Conservation (phyloP, 2,329 filamentous ascomycete genomes). For the Colletotrichum sublineola region DNA sequence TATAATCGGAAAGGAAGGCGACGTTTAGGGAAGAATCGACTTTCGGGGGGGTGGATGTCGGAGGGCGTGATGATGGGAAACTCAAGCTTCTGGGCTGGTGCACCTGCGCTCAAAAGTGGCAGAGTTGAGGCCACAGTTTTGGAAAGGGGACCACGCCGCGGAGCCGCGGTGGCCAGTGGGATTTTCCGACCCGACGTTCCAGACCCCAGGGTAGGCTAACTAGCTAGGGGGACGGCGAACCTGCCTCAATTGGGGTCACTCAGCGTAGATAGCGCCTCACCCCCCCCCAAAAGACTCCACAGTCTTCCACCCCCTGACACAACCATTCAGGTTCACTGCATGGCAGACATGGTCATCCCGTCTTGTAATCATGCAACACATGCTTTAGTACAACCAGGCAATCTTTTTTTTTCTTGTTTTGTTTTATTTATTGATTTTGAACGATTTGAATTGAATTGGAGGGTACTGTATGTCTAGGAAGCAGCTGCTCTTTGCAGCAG, state of each 20-base stretch:
- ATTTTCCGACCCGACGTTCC: constrained; percentile 43
- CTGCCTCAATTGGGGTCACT: constrained; percentile 33
- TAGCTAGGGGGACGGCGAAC: constrained; percentile 31
- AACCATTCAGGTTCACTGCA: constrained; percentile 5
- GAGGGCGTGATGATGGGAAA: constrained; percentile 35
- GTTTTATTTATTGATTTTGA: background rate
- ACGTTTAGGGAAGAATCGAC: constrained; percentile 42
- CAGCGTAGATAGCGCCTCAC: constrained; percentile 9
- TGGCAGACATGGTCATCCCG: constrained; percentile 40
- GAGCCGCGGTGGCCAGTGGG: constrained; percentile 39
- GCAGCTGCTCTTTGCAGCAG: constrained; percentile 34
- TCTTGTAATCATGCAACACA: background rate
- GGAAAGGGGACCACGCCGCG: constrained; percentile 51
- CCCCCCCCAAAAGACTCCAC: constrained; percentile 10
- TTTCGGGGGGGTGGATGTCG: constrained; percentile 44
- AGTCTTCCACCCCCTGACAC: background rate
- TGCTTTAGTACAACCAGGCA: background rate
- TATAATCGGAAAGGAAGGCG: constrained; percentile 23
- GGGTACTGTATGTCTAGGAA: constrained; percentile 40
- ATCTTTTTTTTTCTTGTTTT: background rate
- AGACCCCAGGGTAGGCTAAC: background rate
- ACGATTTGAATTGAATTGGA: constrained; percentile 33
- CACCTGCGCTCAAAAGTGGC: constrained; percentile 44
- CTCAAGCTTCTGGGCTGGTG: constrained; percentile 29
- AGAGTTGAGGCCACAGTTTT: constrained; percentile 61